Evolutionary conservation across 1,284 basidiomycete genomes (phyloP).

Genomic region (Waitea zeae): DNA sequence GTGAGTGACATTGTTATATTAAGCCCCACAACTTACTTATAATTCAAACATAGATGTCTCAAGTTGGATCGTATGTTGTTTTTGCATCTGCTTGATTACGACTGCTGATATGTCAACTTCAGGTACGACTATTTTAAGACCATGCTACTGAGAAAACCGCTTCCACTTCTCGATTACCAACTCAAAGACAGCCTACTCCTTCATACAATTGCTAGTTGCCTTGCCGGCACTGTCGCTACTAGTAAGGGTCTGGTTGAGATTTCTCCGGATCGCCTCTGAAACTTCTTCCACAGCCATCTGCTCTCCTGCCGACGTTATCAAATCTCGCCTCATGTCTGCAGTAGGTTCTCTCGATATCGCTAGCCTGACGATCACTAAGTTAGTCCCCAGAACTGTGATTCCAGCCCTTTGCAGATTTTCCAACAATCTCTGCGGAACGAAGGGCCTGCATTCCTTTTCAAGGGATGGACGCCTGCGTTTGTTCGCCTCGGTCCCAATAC

Average conservation of each 20-base stretch:
- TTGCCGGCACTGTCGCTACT: slow-evolving; percentile 78
- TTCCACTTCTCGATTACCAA: slow-evolving; percentile 45
- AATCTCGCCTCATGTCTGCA: slow-evolving; percentile 61
- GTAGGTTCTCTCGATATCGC: slow-evolving; percentile 19
- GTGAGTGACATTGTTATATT: slow-evolving; percentile 32
- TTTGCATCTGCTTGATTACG: slow-evolving; percentile 4
- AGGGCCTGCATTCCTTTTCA: slow-evolving; percentile 74
- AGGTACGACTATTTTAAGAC: slow-evolving; percentile 85
- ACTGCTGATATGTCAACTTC: slow-evolving; percentile 4
- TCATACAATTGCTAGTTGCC: slow-evolving; percentile 45
- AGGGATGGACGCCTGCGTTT: slow-evolving; percentile 80
- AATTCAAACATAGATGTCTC: slow-evolving; percentile 34
- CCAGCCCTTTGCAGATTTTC: slow-evolving; percentile 31
- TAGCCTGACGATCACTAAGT: background rate
- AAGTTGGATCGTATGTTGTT: slow-evolving; percentile 70
- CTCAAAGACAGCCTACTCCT: slow-evolving; percentile 52
- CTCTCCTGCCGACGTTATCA: slow-evolving; percentile 77
- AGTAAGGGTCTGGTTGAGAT: slow-evolving; percentile 25
- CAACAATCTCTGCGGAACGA: slow-evolving; percentile 46
- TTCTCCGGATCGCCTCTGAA: slow-evolving; percentile 5
- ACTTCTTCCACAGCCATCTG: slow-evolving; percentile 44
- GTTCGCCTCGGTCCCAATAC: slow-evolving; percentile 74
- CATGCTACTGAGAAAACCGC: slow-evolving; percentile 32
- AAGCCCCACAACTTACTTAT: slow-evolving; percentile 4
- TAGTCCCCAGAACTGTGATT: slow-evolving; percentile 19